These are phyloP conservation scores for Ceratobasidium sp. DNA, from an alignment of 1,284 basidiomycete species.

Conservation along the genomic window DNA sequence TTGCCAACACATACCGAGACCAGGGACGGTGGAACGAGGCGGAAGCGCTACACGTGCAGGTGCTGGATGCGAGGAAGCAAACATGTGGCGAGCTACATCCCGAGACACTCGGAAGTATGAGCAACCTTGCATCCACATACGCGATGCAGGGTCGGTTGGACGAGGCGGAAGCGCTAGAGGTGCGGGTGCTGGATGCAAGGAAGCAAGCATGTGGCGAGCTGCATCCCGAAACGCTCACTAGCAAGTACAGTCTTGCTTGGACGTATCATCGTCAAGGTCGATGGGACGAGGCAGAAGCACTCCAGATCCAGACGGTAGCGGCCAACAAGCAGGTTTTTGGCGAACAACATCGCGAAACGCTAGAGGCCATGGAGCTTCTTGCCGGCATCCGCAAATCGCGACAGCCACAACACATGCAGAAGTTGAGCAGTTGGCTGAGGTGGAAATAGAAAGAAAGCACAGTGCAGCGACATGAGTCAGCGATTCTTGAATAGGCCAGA, in stretches of 20 bases:
- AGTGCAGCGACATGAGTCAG: too few relatives aligned
- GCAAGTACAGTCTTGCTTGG: background rate
- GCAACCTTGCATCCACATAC: background rate
- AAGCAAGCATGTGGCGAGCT: constrained; percentile 7
- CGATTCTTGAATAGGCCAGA: too few relatives aligned
- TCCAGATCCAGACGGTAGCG: background rate
- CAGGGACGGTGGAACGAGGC: too few relatives aligned
- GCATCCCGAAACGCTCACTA: background rate
- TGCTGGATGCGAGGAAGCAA: too few relatives aligned
- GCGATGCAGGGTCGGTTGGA: background rate
- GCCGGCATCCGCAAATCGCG: too few relatives aligned
- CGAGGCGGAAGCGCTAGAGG: background rate
- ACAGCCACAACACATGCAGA: too few relatives aligned
- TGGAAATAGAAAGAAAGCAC: too few relatives aligned
- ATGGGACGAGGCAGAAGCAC: background rate
- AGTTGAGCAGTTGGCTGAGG: too few relatives aligned
- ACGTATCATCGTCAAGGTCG: too few relatives aligned
- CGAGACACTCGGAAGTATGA: background rate
- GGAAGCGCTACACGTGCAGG: too few relatives aligned
- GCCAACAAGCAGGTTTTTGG: background rate
- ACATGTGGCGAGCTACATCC: background rate
- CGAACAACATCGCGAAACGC: background rate
- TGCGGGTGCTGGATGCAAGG: background rate
- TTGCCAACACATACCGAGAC: too few relatives aligned
- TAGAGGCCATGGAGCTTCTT: too few relatives aligned